Evolutionary conservation across 2,329 filamentous ascomycete genomes (phyloP).

Genomic region (Colletotrichum liriopes): DNA sequence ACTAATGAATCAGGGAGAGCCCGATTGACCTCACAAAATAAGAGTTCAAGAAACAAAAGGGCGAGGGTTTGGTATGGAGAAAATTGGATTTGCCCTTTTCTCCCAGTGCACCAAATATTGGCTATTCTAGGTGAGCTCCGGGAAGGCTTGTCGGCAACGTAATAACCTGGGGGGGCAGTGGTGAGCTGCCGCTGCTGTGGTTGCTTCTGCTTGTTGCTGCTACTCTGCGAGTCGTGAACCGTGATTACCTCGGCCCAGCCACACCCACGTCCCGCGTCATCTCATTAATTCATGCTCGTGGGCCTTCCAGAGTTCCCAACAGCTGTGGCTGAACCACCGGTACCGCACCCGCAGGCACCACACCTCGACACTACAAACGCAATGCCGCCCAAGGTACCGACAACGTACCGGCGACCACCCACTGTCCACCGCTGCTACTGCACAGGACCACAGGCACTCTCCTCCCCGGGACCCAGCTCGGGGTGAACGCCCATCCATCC

Average conservation of each 20-base stretch:
- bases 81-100: background rate
- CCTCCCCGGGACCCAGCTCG: conserved; percentile 29
- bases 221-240: conserved; percentile 30
- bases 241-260: conserved; percentile 44
- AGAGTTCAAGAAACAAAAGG: background rate
- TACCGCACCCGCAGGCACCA: conserved; percentile 2
- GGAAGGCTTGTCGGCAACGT: conserved; percentile 39
- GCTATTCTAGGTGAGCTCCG: conserved; percentile 23
- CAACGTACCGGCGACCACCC: background rate
- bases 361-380: background rate
- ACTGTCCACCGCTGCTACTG: background rate
- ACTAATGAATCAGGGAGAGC: background rate
- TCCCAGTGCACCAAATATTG: conserved; percentile 26
- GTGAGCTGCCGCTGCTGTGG: conserved; percentile 6
- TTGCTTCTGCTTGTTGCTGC: conserved; percentile 5
- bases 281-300: conserved; percentile 7
- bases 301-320: background rate
- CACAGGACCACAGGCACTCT: background rate
- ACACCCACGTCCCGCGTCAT: conserved; percentile 23
- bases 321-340: conserved; percentile 17
- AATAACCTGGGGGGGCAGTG: conserved; percentile 22
- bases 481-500: conserved; percentile 29
- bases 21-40: conserved; percentile 4
- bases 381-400: background rate
- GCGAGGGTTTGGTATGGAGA: conserved; percentile 17